Evolutionary conservation across 208 protist species (phyloP).

Genomic region (Vickermania ingenoplastis): DNA sequence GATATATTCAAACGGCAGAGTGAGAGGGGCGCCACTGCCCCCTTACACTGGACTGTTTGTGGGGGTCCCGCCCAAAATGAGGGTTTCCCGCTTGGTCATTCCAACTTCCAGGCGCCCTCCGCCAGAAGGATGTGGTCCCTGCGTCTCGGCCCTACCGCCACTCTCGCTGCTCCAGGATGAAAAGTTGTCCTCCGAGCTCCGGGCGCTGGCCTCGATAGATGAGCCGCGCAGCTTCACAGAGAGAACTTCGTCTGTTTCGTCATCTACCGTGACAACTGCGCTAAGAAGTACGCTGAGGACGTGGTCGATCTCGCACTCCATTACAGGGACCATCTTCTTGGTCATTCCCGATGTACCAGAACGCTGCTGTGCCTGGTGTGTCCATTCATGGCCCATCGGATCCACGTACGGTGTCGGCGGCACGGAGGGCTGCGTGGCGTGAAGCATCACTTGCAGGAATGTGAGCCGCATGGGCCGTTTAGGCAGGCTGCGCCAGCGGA

Average conservation of each 20-base stretch:
- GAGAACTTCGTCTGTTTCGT: background rate
- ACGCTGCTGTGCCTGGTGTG: background rate
- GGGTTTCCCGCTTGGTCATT: background rate
- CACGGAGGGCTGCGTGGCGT: conserved; percentile 1
- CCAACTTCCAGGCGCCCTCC: background rate
- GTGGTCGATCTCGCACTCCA: conserved; percentile 53
- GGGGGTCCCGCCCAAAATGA: background rate
- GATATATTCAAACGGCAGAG: too few relatives aligned
- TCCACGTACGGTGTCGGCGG: background rate
- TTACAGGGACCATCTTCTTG: conserved; percentile 26
- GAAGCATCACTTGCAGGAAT: conserved; percentile 19
- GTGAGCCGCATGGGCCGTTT: conserved; percentile 53
- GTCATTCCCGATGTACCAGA: background rate
- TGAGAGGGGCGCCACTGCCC: too few relatives aligned
- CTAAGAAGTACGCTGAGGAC: conserved; percentile 44
- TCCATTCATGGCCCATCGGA: background rate
- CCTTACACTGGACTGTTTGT: too few relatives aligned
- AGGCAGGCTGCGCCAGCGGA: conserved; percentile 19
- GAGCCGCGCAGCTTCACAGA: conserved; percentile 24
- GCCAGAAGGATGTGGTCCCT: background rate
- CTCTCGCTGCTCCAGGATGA: background rate
- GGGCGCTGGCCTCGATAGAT: conserved; percentile 37
- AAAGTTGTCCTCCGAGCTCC: conserved; percentile 10
- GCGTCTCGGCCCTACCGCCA: background rate
- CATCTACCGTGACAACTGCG: conserved; percentile 7